Evolutionary conservation across 257 asterid species (phyloP), one percentile per base, ranked within the genome.

Genomic region (Primulina tabacum): DNA sequence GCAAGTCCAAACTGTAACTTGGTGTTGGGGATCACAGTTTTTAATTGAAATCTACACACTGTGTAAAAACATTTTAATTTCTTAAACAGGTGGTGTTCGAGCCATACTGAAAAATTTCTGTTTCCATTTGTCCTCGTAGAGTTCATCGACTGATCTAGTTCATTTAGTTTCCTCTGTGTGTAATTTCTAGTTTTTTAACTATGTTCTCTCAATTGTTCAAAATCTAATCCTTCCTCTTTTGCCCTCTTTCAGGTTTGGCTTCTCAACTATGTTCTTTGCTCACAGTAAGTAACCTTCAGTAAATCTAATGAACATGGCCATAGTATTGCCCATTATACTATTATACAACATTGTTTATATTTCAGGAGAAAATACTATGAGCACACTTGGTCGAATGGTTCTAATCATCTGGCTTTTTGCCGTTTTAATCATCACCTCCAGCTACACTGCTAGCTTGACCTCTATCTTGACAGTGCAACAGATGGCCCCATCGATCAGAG

Each of bases 381-480:
- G 89, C 82, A 38, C 85, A 14, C 85, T 84, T 4, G 87, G 89
- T 10, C 77, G 81, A 30, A 68, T 84, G 80, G 89, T 86, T 43
- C 78, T 86, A 79, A 65, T 79, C 55, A 82, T 84, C 21, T 86
- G 92, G 89, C 81, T 86, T 4, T 86, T 86, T 74, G 80, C 79
- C 58, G 81, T 84, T 53, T 67, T 86, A 66, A 87, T 86, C 50
- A 73, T 86, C 34, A 78, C 82, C 52, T 86, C 89, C 43, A 86
- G 89, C 78, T 86, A 86, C 75, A 86, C 89, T 17, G 87, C 92
- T 4, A 86, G 87, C 73, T 78, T 86, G 79, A 86, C 92, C n/a
- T 83, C 89, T 21, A 82, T 86, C 78, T 83, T 86, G 14, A 86
- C 92, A 9, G 85, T 82, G 3, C 87, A 82, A 63, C 89, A 78